These are phyloP conservation scores for Leucaena leucocephala DNA, from an alignment of 306 rosid species.

Conservation along the genomic window DNA sequence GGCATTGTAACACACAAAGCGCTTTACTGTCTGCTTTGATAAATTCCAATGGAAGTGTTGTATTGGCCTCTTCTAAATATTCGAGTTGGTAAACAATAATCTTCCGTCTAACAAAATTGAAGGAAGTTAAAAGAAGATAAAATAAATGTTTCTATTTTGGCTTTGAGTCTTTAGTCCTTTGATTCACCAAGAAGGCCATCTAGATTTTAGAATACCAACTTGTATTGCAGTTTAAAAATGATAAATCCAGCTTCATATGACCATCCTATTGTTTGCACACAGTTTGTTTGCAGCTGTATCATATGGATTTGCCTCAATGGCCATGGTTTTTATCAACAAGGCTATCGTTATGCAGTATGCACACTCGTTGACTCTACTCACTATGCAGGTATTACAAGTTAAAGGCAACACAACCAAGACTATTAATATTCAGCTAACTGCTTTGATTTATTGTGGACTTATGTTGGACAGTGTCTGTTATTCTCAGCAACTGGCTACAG, in stretches of 20 bases:
- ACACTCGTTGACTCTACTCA: conserved; percentile 85
- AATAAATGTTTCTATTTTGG: background rate
- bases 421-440: conserved; percentile 1
- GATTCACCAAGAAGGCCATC: background rate
- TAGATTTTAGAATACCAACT: conserved; percentile 19
- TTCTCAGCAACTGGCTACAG: conserved; percentile 77
- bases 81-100: background rate
- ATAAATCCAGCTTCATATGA: conserved; percentile 6
- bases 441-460: conserved; percentile 9
- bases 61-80: background rate
- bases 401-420: background rate
- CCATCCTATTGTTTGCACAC: conserved; percentile 29
- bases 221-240: background rate
- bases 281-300: conserved; percentile 86
- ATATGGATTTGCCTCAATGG: conserved; percentile 92
- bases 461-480: conserved; percentile 14
- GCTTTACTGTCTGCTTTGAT: background rate
- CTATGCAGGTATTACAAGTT: conserved; percentile 67
- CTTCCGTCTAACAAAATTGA: background rate
- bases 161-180: background rate
- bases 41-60: background rate
- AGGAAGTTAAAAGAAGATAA: background rate
- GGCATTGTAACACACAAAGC: background rate
- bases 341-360: conserved; percentile 92
- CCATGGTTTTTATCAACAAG: conserved; percentile 96